Percentiles rank a stretch among this genome's conserved stretches.
Conservation (phyloP, 2,329 filamentous ascomycete species). For the Scortechinia acanthostroma region DNA sequence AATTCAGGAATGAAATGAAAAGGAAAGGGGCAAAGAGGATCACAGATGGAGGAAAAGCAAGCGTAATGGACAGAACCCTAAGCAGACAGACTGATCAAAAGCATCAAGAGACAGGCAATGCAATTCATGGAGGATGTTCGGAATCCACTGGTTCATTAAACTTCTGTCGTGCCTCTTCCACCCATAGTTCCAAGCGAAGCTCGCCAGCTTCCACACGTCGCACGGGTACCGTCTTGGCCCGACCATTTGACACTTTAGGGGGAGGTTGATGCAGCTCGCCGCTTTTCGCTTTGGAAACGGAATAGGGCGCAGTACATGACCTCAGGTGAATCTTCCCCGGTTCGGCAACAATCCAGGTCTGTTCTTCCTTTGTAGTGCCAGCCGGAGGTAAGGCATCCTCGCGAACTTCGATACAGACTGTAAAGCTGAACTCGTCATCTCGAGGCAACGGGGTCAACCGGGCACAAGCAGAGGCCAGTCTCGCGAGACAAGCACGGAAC, state of each 20-base stretch:
- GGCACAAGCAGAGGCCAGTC: slow-evolving; percentile 15
- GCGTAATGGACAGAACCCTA: no score
- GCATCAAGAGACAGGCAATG: not conserved
- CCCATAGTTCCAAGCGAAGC: slow-evolving; percentile 62
- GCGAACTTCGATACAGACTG: slow-evolving; percentile 35
- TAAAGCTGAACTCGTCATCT: slow-evolving; percentile 36
- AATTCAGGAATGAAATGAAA: slow-evolving; percentile 2
- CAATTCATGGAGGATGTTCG: not conserved
- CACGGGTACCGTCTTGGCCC: slow-evolving; percentile 49
- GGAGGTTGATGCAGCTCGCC: slow-evolving; percentile 17
- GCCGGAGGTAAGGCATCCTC: slow-evolving; percentile 34
- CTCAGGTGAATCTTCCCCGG: slow-evolving; percentile 28
- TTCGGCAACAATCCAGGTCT: slow-evolving; percentile 54
- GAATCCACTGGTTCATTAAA: slow-evolving; percentile 3
- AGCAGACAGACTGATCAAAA: no score
- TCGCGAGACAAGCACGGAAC: slow-evolving; percentile 10
- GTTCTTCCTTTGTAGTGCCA: slow-evolving; percentile 35
- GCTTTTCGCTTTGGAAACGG: slow-evolving; percentile 17
- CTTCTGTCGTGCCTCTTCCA: slow-evolving; percentile 56
- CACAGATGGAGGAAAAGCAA: no score
- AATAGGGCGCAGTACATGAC: slow-evolving; percentile 23
- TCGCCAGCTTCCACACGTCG: slow-evolving; percentile 57
- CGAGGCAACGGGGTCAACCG: slow-evolving; percentile 29
- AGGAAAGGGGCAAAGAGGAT: not conserved
- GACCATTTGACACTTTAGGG: slow-evolving; percentile 23